Percentiles rank a stretch among this genome's conserved stretches.
Evolutionary conservation across 768 basidiomycete species (phyloP).

Genomic region (Pulveroboletus sp.): DNA sequence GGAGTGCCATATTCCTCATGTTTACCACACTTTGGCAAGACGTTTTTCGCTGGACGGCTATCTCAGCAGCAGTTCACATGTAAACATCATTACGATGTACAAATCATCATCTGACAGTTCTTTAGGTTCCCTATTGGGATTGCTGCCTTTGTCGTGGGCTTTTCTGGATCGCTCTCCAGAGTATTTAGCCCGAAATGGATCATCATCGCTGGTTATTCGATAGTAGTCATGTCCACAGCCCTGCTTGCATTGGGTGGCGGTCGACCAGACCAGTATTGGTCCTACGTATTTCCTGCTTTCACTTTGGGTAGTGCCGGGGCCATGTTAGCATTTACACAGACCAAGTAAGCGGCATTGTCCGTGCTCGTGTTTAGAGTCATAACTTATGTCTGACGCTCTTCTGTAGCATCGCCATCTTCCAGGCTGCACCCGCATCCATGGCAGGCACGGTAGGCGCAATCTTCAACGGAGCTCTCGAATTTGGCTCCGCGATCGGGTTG

Average conservation of each 20-base stretch:
- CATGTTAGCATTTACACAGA: slow-evolving; percentile 44
- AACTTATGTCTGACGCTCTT: background rate
- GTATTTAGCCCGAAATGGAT: slow-evolving; percentile 41
- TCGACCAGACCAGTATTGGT: slow-evolving; percentile 38
- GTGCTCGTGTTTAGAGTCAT: no score
- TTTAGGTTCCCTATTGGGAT: slow-evolving; percentile 42
- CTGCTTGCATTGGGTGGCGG: slow-evolving; percentile 44
- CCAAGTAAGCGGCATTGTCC: slow-evolving; percentile 38
- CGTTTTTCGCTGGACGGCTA: no score
- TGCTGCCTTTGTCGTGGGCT: slow-evolving; percentile 34
- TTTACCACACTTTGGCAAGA: no score
- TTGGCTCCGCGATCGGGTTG: slow-evolving; percentile 51
- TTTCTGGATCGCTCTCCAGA: slow-evolving; percentile 39
- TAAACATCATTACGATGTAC: slow-evolving; percentile 14
- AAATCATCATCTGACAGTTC: slow-evolving; percentile 1
- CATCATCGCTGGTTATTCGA: no score
- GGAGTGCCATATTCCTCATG: slow-evolving; percentile 32
- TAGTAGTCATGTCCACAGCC: slow-evolving; percentile 38
- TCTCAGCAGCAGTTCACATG: slow-evolving; percentile 41
- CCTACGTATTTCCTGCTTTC: no score
- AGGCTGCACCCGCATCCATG: slow-evolving; percentile 43
- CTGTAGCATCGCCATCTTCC: slow-evolving; percentile 50
- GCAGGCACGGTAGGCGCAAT: slow-evolving; percentile 57
- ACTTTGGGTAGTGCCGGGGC: slow-evolving; percentile 45
- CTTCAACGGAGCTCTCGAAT: slow-evolving; percentile 52